Conservation (phyloP, 1,139 yeast species). For the Blastobotrys persicus region DNA sequence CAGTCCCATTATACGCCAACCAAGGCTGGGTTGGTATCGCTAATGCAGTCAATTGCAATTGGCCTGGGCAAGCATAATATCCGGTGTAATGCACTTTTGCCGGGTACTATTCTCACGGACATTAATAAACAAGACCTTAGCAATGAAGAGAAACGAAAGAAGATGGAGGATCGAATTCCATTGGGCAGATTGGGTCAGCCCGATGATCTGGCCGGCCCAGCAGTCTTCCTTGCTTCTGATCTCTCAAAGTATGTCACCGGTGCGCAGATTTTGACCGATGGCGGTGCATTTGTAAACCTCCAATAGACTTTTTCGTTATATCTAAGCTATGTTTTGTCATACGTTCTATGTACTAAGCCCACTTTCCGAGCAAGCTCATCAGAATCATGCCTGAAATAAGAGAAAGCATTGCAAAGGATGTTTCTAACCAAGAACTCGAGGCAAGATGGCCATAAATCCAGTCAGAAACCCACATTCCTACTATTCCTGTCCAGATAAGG, state of each 20-base stretch:
- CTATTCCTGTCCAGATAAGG: slow-evolving; percentile 74
- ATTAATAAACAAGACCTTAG: slow-evolving; percentile 39
- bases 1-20: slow-evolving; percentile 21
- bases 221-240: slow-evolving; percentile 46
- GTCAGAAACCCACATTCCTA: slow-evolving; percentile 83
- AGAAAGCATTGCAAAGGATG: slow-evolving; percentile 30
- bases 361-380: slow-evolving; percentile 45
- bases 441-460: slow-evolving; percentile 39
- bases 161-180: slow-evolving; percentile 45
- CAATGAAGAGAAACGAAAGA: slow-evolving; percentile 33
- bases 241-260: slow-evolving; percentile 45
- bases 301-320: slow-evolving; percentile 5
- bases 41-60: slow-evolving; percentile 19
- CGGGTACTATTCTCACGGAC: slow-evolving; percentile 21
- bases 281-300: slow-evolving; percentile 34
- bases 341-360: slow-evolving; percentile 31
- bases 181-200: slow-evolving; percentile 44
- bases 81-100: slow-evolving; percentile 19
- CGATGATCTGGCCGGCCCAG: slow-evolving; percentile 46
- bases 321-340: too few relatives aligned
- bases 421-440: slow-evolving; percentile 29
- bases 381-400: slow-evolving; percentile 39
- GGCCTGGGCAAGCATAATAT: slow-evolving; percentile 21
- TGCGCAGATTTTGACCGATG: slow-evolving; percentile 47
- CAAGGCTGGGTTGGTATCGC: slow-evolving; percentile 19